Evolutionary conservation across 345 rosid genomes (phyloP).

Genomic region (Pistacia atlantica): DNA sequence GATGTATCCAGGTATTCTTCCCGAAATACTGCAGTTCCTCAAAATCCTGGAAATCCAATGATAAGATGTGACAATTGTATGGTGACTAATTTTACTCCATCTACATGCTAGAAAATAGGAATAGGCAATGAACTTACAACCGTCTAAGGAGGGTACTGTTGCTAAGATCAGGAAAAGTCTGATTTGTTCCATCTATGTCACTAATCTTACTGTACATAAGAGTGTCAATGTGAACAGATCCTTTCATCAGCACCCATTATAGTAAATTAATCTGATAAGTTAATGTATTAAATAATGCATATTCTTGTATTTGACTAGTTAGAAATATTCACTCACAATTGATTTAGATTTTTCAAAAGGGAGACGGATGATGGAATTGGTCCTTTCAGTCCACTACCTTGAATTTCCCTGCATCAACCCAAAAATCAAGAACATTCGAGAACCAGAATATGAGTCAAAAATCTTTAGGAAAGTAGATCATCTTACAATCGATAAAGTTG

Average conservation of each 20-base stretch:
- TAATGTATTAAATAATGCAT: not conserved
- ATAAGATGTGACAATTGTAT: not conserved
- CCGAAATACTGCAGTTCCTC: constrained; percentile 41
- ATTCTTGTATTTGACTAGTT: not conserved
- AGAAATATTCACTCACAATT: constrained; percentile 38
- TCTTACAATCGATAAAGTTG: constrained; percentile 70
- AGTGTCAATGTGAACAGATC: not conserved
- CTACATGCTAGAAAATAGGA: not conserved
- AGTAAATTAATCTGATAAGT: not conserved
- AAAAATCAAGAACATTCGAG: not conserved
- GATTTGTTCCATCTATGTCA: constrained; percentile 33
- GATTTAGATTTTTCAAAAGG: constrained; percentile 31
- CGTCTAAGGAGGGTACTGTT: constrained; percentile 32
- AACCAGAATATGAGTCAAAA: not conserved
- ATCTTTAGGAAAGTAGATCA: constrained; percentile 7
- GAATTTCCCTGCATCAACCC: constrained; percentile 44
- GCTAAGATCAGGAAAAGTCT: constrained; percentile 38
- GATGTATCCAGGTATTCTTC: constrained; percentile 33
- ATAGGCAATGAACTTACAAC: constrained; percentile 26
- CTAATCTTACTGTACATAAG: constrained; percentile 52
- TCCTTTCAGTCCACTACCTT: constrained; percentile 49
- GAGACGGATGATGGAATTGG: constrained; percentile 57
- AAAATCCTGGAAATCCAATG: constrained; percentile 28
- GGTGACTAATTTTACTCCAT: not conserved
- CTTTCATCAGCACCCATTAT: not conserved